phyloP scores from a whole-genome alignment of 2,329 filamentous ascomycete genomes.

The Aspergillus thermomutatus region DNA sequence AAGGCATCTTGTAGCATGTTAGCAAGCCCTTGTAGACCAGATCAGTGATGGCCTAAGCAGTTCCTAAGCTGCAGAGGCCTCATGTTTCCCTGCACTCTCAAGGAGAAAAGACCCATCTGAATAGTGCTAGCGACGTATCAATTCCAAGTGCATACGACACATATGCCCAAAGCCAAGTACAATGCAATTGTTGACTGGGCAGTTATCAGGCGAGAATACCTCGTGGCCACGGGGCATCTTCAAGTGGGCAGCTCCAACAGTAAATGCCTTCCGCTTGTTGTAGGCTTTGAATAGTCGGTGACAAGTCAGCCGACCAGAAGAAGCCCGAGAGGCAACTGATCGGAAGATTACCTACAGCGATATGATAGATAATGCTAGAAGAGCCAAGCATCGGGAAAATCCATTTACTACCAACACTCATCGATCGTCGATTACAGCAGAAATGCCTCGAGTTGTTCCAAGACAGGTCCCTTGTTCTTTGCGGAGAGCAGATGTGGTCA shows the following conservation, averaged over 20 bases:
- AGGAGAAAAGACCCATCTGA: neutral
- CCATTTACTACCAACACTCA: neutral
- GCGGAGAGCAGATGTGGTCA: neutral
- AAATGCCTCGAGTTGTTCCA: neutral
- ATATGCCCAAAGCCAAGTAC: neutral
- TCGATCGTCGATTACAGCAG: neutral
- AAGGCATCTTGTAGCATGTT: neutral
- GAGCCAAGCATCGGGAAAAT: neutral
- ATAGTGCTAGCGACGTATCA: neutral
- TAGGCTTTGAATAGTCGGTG: neutral
- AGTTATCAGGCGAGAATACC: neutral
- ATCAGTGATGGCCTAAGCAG: too few relatives aligned
- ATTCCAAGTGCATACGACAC: neutral
- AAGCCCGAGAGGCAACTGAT: neutral
- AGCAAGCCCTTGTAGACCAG: neutral
- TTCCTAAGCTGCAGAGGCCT: too few relatives aligned
- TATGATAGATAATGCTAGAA: conserved; percentile 1
- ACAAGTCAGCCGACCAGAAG: neutral
- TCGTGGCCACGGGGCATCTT: neutral
- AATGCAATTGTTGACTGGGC: neutral
- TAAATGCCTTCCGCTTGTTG: neutral
- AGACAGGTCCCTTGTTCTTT: neutral
- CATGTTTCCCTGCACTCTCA: too few relatives aligned
- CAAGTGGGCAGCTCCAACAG: neutral
- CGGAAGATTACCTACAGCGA: neutral